Evolutionary conservation across 306 rosid genomes (phyloP), one percentile per base, ranked within the genome.

Genomic region (Gastrolobium bilobum): DNA sequence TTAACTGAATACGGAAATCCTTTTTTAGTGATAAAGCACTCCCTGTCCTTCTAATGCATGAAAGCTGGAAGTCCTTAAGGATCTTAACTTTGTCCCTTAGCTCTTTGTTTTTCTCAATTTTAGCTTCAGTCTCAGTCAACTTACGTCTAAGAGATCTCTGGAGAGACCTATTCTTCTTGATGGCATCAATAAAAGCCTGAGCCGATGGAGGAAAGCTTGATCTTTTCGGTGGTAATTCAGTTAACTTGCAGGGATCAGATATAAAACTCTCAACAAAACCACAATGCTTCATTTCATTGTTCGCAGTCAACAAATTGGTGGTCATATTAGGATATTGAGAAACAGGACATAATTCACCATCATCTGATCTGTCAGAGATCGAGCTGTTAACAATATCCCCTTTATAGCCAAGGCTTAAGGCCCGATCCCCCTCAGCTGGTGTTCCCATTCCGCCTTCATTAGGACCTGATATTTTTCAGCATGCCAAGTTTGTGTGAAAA

Each of bases 61-160:
- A 81, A 85, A 53, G 78, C 79, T 92, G 93, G 82, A 95, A 88
- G 72, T 87, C 99, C 85, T 85, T 92, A 43, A 95, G 90, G 86
- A 90, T 62, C 88, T 92, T 92, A 67, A 87, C 84, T 52, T 84
- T 88, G 15, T 90, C 82, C 86, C 78, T 87, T 52, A 91, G 72
- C 66, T 57, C 62, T 72, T 85, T 88, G 86, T 88, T 95, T 84
- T 91, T 90, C 87, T 88, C 96, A 76, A 92, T 86, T 90, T 86
- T 92, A n/a, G 91, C 89, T 88, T 95, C 95, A 48, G 92, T 75
- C 61, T 87, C 89, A 78, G 85, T 63, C 78, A 91, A 53, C 90
- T 92, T 91, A 75, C 82, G 79, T 80, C 94, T 77, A 59, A 91
- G 76, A 84, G 90, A 87, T 81, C 52, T 80, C 86, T 95, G 97